Base-by-base conservation (phyloP, 179 eudicot species). In the Camellia oleifera region DNA sequence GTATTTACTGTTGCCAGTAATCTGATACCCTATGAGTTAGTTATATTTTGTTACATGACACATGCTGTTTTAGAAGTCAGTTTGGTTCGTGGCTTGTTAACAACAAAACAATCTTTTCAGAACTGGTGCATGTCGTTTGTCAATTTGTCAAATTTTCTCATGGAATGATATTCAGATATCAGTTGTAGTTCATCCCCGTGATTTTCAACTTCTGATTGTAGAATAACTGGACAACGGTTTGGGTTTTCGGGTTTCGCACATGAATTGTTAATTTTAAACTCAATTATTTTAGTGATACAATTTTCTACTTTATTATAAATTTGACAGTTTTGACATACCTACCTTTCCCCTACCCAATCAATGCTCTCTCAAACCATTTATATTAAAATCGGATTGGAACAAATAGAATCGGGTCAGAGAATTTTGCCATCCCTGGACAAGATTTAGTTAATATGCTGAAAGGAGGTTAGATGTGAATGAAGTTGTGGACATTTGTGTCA, bases 1-100 rank as follows among this genome's bases (percentile, higher is more conserved):
- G 99, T 97, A 90, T 76, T 32, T 20, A 57, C 14, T 3, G 72
- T 78, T 69, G n/a, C 58, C 48, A n/a, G 64, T 62, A 8, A 64
- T 70, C n/a, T 18, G 20, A 60, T 69, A 9, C 6, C 14, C 20
- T 56, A 73, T 53, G 56, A 3, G 32, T 40, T 73, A 20, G 2
- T 53, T 17, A 9, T 52, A 3, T 58, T 52, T 54, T 26, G 15
- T 23, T 23, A 5, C 12, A 3, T 54, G 23, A 57, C 6, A 26
- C 13, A 17, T 17, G 14, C 11, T 40, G 67, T n/a, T 74, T 60
- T 58, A 23, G 10, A 57, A 56, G 67, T 42, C 48, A 7, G 20
- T 13, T 32, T 73, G 48, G 13, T 56, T 73, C 14, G 45, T 72
- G 77, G 64, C 14, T 10, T 56, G 40, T 73, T 73, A 54, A 5